Percentiles rank a stretch among this genome's conserved stretches.
Evolutionary conservation across 129 eudicot species (phyloP).

Genomic region (Lactuca sativa): DNA sequence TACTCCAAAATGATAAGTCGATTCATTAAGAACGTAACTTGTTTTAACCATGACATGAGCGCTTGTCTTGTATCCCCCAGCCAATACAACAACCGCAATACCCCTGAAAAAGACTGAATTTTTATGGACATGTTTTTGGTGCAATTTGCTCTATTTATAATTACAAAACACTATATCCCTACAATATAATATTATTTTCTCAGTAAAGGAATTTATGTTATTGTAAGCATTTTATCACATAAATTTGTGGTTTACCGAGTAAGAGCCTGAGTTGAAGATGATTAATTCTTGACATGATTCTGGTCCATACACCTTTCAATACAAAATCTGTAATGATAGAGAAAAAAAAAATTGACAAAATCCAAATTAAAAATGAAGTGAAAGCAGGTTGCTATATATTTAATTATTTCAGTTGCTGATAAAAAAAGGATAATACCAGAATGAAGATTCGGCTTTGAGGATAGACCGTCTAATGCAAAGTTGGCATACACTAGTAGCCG

Average conservation of each 20-base stretch:
- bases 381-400: background rate
- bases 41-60: conserved; percentile 34
- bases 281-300: conserved; percentile 39
- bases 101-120: conserved; percentile 35
- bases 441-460: conserved; percentile 35
- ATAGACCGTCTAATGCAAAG: conserved; percentile 69
- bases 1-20: background rate
- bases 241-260: conserved; percentile 47
- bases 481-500: conserved; percentile 75
- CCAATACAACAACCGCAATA: conserved; percentile 56
- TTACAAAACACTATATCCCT: background rate
- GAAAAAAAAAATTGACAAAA: conserved; percentile 1
- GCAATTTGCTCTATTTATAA: background rate
- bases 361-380: background rate
- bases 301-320: conserved; percentile 23
- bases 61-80: conserved; percentile 38
- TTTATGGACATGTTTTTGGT: background rate
- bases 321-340: conserved; percentile 41
- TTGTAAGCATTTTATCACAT: background rate
- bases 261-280: conserved; percentile 46
- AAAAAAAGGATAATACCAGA: conserved; percentile 38
- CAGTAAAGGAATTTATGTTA: no score
- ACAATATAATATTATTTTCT: background rate
- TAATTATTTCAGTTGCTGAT: background rate
- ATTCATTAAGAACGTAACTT: background rate